Conservation (phyloP, 176 grass and related monocot genomes). For the Oryza meridionalis region DNA sequence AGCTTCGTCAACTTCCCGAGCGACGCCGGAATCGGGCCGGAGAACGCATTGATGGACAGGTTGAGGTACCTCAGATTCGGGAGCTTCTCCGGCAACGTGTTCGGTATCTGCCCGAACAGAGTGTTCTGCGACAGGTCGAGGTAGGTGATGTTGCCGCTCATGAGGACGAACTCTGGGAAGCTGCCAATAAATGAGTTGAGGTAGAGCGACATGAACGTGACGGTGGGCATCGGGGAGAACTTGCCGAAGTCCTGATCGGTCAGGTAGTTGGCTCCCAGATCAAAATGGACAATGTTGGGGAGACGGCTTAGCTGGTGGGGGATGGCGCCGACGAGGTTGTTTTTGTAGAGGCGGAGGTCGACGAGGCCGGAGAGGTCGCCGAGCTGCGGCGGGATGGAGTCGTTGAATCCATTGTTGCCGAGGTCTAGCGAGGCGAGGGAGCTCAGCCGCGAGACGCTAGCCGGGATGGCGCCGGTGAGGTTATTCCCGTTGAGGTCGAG, state of each 20-base stretch:
- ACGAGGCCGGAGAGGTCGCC: constrained; percentile 58
- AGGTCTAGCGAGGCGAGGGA: constrained; percentile 55
- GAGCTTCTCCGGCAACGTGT: constrained; percentile 37
- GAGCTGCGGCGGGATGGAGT: constrained; percentile 63
- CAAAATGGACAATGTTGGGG: constrained; percentile 46
- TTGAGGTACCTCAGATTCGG: constrained; percentile 59
- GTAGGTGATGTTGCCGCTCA: constrained; percentile 50
- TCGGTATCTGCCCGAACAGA: constrained; percentile 42
- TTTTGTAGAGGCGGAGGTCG: constrained; percentile 68
- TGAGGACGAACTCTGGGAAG: constrained; percentile 57
- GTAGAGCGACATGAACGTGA: constrained; percentile 62
- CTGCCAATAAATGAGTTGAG: constrained; percentile 46
- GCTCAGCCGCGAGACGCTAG: constrained; percentile 44
- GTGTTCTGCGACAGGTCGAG: constrained; percentile 67
- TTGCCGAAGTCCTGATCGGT: not conserved
- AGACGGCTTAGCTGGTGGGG: constrained; percentile 60
- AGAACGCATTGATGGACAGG: constrained; percentile 47
- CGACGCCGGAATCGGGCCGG: constrained; percentile 48
- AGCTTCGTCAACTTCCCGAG: constrained; percentile 48
- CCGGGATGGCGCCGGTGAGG: constrained; percentile 54
- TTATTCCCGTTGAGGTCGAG: constrained; percentile 72
- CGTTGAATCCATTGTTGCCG: constrained; percentile 53
- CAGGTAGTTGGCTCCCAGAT: constrained; percentile 59
- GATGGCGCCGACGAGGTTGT: constrained; percentile 51
- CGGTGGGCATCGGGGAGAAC: constrained; percentile 46